These are phyloP conservation scores for Pseudogymnoascus sp. DNA, from an alignment of 2,329 filamentous ascomycete species.

Conservation along the genomic window DNA sequence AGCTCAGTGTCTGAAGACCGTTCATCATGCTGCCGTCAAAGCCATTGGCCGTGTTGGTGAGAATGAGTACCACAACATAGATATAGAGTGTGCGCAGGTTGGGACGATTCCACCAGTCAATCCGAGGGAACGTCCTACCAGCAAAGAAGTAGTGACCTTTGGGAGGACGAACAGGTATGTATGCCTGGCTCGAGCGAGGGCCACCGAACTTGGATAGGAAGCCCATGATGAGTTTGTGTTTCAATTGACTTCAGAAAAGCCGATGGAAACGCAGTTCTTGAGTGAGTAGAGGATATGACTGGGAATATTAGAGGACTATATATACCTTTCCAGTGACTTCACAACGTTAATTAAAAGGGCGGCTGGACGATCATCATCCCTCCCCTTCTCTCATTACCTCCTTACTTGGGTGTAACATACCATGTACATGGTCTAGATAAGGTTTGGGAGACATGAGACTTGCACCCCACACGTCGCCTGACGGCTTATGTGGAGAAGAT, in stretches of 20 bases:
- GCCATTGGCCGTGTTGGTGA: slow-evolving; percentile 30
- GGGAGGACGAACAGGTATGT: not conserved
- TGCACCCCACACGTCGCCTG: not conserved
- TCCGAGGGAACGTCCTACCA: slow-evolving; percentile 22
- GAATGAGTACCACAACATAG: slow-evolving; percentile 26
- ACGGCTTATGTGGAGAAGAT: not conserved
- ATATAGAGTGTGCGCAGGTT: slow-evolving; percentile 28
- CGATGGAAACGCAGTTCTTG: not conserved
- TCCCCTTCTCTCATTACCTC: not conserved
- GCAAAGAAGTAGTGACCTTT: slow-evolving; percentile 17
- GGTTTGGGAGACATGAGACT: not conserved
- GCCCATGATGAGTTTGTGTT: not conserved
- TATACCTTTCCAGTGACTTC: not conserved
- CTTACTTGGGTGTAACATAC: not conserved
- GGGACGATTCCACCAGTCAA: slow-evolving; percentile 25
- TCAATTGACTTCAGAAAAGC: not conserved
- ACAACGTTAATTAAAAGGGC: not conserved
- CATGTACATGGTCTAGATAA: not conserved
- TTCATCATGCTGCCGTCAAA: slow-evolving; percentile 39
- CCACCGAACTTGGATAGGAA: not conserved
- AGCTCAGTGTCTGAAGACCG: slow-evolving; percentile 36
- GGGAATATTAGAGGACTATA: not conserved
- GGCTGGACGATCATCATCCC: not conserved
- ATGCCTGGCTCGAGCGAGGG: not conserved
- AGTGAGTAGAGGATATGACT: not conserved